Evolutionary conservation across 345 rosid species (phyloP).

Genomic region (Pistacia vera): DNA sequence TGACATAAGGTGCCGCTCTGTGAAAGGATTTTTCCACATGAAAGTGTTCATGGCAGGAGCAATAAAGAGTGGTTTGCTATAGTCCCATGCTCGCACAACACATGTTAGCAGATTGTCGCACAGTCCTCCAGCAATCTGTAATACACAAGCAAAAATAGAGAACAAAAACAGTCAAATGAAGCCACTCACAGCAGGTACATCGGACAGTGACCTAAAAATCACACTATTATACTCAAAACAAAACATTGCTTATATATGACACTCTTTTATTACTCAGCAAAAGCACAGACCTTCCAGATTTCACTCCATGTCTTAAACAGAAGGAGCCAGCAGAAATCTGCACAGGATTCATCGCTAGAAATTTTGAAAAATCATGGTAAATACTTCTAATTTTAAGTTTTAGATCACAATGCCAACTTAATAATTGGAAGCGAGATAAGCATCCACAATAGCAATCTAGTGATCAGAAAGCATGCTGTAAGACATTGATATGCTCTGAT

Average conservation of each 20-base stretch:
- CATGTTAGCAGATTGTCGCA: slow-evolving; percentile 92
- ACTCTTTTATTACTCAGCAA: too few relatives aligned
- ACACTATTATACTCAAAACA: not conserved
- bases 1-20: slow-evolving; percentile 76
- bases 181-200: slow-evolving; percentile 5
- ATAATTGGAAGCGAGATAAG: not conserved
- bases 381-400: too few relatives aligned
- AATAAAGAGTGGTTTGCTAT: slow-evolving; percentile 73
- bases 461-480: too few relatives aligned
- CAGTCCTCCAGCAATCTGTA: slow-evolving; percentile 91
- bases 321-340: too few relatives aligned
- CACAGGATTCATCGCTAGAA: too few relatives aligned
- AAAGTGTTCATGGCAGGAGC: slow-evolving; percentile 91
- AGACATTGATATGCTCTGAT: too few relatives aligned
- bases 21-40: slow-evolving; percentile 94
- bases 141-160: not conserved
- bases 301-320: too few relatives aligned
- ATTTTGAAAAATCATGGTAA: too few relatives aligned
- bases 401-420: not conserved
- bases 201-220: not conserved
- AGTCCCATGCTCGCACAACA: slow-evolving; percentile 91
- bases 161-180: not conserved
- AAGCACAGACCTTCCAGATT: not conserved
- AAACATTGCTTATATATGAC: too few relatives aligned
- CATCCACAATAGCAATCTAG: too few relatives aligned